phyloP scores from a whole-genome alignment of 2,329 filamentous ascomycete species.

The Epicoccum nigrum region DNA sequence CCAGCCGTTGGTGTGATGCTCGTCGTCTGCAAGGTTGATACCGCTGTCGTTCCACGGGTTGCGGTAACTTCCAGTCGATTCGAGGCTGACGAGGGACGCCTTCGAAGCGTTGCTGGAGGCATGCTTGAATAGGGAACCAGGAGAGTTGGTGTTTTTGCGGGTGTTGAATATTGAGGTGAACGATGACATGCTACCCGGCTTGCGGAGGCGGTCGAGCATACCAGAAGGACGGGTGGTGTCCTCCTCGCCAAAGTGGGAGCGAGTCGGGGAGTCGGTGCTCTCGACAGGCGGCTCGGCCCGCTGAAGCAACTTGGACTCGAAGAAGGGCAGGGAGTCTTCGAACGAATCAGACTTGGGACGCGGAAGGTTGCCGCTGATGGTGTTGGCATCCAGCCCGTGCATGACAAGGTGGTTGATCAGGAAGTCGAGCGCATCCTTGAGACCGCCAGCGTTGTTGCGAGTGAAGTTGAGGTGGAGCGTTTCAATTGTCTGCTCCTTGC shows the following conservation, averaged over 20 bases:
- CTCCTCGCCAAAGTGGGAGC: slow-evolving; percentile 81
- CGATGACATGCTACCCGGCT: slow-evolving; percentile 91
- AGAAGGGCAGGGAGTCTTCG: slow-evolving; percentile 94
- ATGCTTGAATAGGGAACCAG: slow-evolving; percentile 81
- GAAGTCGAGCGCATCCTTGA: slow-evolving; percentile 96
- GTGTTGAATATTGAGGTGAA: slow-evolving; percentile 95
- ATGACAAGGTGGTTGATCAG: slow-evolving; percentile 84
- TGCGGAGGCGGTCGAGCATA: slow-evolving; percentile 89
- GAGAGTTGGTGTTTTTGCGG: slow-evolving; percentile 87
- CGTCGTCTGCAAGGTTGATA: slow-evolving; percentile 87
- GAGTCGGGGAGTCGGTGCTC: slow-evolving; percentile 86
- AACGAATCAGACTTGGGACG: slow-evolving; percentile 99
- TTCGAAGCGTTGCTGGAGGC: slow-evolving; percentile 90
- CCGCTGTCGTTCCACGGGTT: slow-evolving; percentile 99
- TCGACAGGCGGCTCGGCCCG: slow-evolving; percentile 79
- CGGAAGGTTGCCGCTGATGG: slow-evolving; percentile 92
- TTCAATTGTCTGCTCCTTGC: slow-evolving; percentile 53
- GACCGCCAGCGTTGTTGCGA: slow-evolving; percentile 92
- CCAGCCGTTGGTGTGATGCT: slow-evolving; percentile 58
- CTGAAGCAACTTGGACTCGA: slow-evolving; percentile 94
- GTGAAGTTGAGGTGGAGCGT: slow-evolving; percentile 70
- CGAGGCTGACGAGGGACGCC: slow-evolving; percentile 93
- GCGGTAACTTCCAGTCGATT: slow-evolving; percentile 93
- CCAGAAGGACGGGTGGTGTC: slow-evolving; percentile 65
- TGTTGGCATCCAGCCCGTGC: slow-evolving; percentile 80